Percentiles rank a stretch among this genome's conserved stretches.
phyloP scores from a whole-genome alignment of 2,329 filamentous ascomycete genomes.

The Stagonosporopsis cucurbitacearum region DNA sequence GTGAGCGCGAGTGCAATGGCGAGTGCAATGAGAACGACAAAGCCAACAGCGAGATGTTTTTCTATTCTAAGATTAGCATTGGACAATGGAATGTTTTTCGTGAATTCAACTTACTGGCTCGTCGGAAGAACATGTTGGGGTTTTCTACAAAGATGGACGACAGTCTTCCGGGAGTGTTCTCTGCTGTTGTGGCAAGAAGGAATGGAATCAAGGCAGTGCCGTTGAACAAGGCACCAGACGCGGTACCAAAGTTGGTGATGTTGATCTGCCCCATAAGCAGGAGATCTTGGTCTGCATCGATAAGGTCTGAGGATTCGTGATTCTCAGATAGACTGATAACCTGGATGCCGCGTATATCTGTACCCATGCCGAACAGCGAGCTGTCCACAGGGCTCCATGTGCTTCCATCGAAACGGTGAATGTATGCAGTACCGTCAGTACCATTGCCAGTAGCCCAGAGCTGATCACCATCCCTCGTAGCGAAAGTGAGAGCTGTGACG shows the following conservation, averaged over 20 bases:
- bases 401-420: slow-evolving; percentile 81
- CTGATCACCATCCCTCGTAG: slow-evolving; percentile 60
- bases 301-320: slow-evolving; percentile 69
- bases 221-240: slow-evolving; percentile 87
- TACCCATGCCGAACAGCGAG: slow-evolving; percentile 65
- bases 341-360: slow-evolving; percentile 79
- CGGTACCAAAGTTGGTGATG: slow-evolving; percentile 77
- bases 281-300: slow-evolving; percentile 73
- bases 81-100: background rate
- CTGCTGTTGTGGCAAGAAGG: slow-evolving; percentile 72
- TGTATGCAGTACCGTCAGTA: slow-evolving; percentile 71
- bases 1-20: slow-evolving; percentile 79
- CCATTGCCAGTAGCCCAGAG: slow-evolving; percentile 83
- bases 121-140: slow-evolving; percentile 72
- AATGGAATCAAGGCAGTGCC: slow-evolving; percentile 81
- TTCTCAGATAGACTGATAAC: slow-evolving; percentile 73
- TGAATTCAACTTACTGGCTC: slow-evolving; percentile 60
- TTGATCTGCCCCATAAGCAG: slow-evolving; percentile 85
- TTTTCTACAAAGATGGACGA: slow-evolving; percentile 84
- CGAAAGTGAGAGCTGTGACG: slow-evolving; percentile 76
- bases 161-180: slow-evolving; percentile 73
- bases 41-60: slow-evolving; percentile 71
- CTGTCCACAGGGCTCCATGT: slow-evolving; percentile 70
- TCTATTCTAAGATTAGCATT: slow-evolving; percentile 41
- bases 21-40: slow-evolving; percentile 80